Evolutionary conservation across 805 yeast species (phyloP), one percentile per base, ranked within the genome.

Genomic region (Sungouiella thailandica): DNA sequence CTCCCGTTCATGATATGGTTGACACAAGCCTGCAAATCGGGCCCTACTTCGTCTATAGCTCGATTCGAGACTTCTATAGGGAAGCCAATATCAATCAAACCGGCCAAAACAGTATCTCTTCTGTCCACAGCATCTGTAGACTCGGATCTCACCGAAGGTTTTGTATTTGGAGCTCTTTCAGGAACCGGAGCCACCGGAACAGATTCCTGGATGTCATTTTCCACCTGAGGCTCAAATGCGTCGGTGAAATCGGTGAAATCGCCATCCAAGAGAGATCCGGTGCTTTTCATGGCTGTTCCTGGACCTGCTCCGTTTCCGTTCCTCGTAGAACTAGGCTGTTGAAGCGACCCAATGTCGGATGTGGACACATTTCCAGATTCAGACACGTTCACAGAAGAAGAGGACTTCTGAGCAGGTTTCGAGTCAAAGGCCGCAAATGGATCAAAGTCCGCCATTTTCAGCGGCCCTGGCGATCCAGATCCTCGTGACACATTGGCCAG

Each of bases 41-140:
- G 52, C 0, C 88, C 85, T 0, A 80, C 74, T 29, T 64, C 58
- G 6, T 58, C 68, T 23, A 86, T 63, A 0, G 94, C 94, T 2
- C 60, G 57, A 17, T 66, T 70, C 4, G 93, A 78, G 33, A 68
- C 73, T 2, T 75, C 78, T 1, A 72, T 60, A 1, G 80, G 57
- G 48, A 86, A 86, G 2, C 95, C 95, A 77, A 86, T 86, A 39
- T 85, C 93, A 2, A 83, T 57, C 27, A 85, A 62, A 44, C 78
- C 83, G 0, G 90, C 90, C 12, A 84, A 51, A 1, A 76, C 66
- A 26, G 60, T 60, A 43, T 78, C 83, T 28, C 56, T 53, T 37
- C 50, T 32, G 31, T 17, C 13, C 25, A 28, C 23, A 27, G 17
- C 12, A 17, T 4, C 20, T 25, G 16, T 28, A 19, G 13, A 28